Evolutionary conservation across 75 land plant species (phyloP).

Genomic region (Cupressus sempervirens): DNA sequence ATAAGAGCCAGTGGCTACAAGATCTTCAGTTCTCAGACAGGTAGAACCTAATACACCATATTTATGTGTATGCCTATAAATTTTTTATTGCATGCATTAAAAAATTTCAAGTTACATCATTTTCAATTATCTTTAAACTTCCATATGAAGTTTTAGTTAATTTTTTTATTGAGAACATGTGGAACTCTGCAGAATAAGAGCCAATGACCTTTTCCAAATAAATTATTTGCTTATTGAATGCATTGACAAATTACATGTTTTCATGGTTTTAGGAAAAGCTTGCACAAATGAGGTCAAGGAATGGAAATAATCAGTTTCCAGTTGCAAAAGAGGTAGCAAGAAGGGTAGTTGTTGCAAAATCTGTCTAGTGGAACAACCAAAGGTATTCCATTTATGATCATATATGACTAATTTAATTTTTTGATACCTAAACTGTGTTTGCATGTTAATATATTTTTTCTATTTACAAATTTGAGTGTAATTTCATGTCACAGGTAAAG

Average conservation of each 20-base stretch:
- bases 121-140: too few relatives aligned
- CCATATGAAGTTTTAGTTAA: not conserved
- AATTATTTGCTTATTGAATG: not conserved
- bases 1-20: slow-evolving; percentile 33
- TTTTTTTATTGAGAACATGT: not conserved
- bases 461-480: not conserved
- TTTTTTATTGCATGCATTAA: too few relatives aligned
- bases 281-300: slow-evolving; percentile 58
- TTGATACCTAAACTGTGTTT: not conserved
- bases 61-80: not conserved
- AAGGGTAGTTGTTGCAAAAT: slow-evolving; percentile 36
- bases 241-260: not conserved
- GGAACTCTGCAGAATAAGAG: slow-evolving; percentile 30
- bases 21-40: slow-evolving; percentile 53
- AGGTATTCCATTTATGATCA: slow-evolving; percentile 26
- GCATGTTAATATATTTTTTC: not conserved
- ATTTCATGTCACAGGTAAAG: slow-evolving; percentile 3
- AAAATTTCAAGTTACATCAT: too few relatives aligned
- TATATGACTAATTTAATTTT: not conserved
- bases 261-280: slow-evolving; percentile 33
- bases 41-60: slow-evolving; percentile 10
- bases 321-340: slow-evolving; percentile 42
- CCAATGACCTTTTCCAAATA: slow-evolving; percentile 15
- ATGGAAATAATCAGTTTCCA: slow-evolving; percentile 46
- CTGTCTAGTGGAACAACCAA: slow-evolving; percentile 26